Conservation (phyloP, 306 rosid species). For the Echinosophora koreensis region DNA sequence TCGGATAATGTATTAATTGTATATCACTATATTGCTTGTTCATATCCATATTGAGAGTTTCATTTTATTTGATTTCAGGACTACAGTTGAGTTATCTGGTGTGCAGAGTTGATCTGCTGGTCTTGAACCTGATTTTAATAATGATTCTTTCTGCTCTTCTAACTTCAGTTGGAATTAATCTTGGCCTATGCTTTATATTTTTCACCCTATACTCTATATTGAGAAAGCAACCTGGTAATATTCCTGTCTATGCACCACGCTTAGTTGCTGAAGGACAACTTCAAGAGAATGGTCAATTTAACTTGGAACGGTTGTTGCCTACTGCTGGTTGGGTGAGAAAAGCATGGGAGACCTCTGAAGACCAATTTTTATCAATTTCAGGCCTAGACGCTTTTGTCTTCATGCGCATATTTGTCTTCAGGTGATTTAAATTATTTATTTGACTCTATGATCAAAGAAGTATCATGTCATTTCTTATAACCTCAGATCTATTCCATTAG, state of each 20-base stretch:
- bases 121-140: conserved; percentile 45
- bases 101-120: conserved; percentile 41
- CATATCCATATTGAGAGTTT: conserved; percentile 39
- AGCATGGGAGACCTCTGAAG: conserved; percentile 80
- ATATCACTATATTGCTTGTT: conserved; percentile 17
- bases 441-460: conserved; percentile 27
- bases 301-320: conserved; percentile 62
- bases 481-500: conserved; percentile 2
- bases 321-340: conserved; percentile 68
- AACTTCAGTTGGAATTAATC: conserved; percentile 85
- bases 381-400: conserved; percentile 84
- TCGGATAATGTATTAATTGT: background rate
- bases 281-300: conserved; percentile 43
- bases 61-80: conserved; percentile 36
- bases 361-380: conserved; percentile 60
- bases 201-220: conserved; percentile 71
- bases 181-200: conserved; percentile 68
- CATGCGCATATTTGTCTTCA: conserved; percentile 77
- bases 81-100: conserved; percentile 36
- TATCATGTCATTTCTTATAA: conserved; percentile 32
- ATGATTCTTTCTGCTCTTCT: conserved; percentile 81
- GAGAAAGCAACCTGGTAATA: conserved; percentile 71
- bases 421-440: conserved; percentile 54
- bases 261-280: conserved; percentile 50
- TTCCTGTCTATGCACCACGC: conserved; percentile 73